Base-by-base conservation (phyloP, 495 filamentous ascomycete genomes). In the Penicillium pancosmium region DNA sequence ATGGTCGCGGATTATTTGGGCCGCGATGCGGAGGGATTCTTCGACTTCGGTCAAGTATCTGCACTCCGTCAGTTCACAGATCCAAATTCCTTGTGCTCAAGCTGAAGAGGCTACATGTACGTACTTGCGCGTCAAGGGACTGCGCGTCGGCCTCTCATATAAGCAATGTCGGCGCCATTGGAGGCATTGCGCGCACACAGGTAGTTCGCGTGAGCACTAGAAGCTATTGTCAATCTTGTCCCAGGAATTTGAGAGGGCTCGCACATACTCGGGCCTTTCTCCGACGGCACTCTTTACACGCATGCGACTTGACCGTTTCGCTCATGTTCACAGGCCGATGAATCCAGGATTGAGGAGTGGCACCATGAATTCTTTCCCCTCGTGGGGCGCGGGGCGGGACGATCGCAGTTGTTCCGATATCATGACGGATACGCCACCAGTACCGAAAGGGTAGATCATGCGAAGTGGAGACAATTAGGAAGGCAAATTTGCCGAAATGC, bases 31-130 rank as follows among this genome's bases (percentile, higher is more conserved):
- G 21, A 54, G 52, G 25, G 52, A 54, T 34, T 54, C 52, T 46
- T 54, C 52, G 21, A 54, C 52, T 54, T 54, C 52, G 15, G 52
- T 54, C 21, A 54, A 18, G 27, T 54, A 41, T 34, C 52, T 54
- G 25, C 8, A 23, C 13, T 18, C 11, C 10, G 23, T 44, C 21
- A 54, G 13, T 31, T 18, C 12, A 38, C 19, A 15, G 16, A 46
- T 12, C n/a, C 1, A 15, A 7, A 25, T 15, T 1, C n/a, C 19
- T 6, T 1, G 23, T 0, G 18, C 21, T 15, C 31, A 15, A 19
- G 4, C 13, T 2, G 5, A 15, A 23, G 1, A 25, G 4, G 35
- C 4, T 33, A 8, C 41, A 33, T 38, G 8, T 27, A 27, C 38
- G 0, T 11, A 54, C 52, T 54, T 54, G 11, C 52, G 19, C 25